Base-by-base conservation (phyloP, 345 rosid genomes). In the Tarenaya hassleriana region DNA sequence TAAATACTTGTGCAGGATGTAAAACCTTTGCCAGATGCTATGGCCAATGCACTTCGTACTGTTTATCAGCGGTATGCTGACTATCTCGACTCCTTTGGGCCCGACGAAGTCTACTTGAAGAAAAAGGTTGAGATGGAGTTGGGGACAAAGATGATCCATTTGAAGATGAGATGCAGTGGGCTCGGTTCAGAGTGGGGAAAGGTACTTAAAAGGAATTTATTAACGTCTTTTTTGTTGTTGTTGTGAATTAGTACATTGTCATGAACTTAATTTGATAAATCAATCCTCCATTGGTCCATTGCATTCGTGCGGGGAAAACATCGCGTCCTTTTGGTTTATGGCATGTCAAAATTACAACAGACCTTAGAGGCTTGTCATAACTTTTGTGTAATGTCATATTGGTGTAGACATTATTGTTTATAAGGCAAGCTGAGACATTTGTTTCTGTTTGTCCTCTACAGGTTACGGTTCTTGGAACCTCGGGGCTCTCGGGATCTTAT, bases 91-190 rank as follows among this genome's bases (percentile, higher is more conserved):
- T 62, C 98, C 16, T 88, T 88, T 63, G 90, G 75, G 41, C 82
- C 86, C 52, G 88, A 81, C 16, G 98, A 88, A 62, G 52, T 64
- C 34, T 88, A 70, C 64, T 70, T 88, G 73, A 65, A 71, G 68
- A 91, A 92, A 83, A 92, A 92, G 69, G 94, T 88, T 29, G 98
- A 84, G 86, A 79, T 62, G 20, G 95, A 92, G 66, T 71, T 92
- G 75, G 98, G 96, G 16, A 75, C 96, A 33, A 88, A 78, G 77
- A 84, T 92, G 96, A 92, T 92, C 53, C 80, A 75, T 82, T 65
- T 92, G 66, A 92, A 92, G 89, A 92, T 92, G 96, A 84, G 98
- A 73, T 84, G 94, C 68, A 67, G 86, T 10, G 88, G 89, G 50
- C 94, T 88, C 54, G 84, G 74, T 57, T 62, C 95, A 10, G 86